phyloP scores from a whole-genome alignment of 2,329 filamentous ascomycete genomes.

The Ceratocystis lukuohia region DNA sequence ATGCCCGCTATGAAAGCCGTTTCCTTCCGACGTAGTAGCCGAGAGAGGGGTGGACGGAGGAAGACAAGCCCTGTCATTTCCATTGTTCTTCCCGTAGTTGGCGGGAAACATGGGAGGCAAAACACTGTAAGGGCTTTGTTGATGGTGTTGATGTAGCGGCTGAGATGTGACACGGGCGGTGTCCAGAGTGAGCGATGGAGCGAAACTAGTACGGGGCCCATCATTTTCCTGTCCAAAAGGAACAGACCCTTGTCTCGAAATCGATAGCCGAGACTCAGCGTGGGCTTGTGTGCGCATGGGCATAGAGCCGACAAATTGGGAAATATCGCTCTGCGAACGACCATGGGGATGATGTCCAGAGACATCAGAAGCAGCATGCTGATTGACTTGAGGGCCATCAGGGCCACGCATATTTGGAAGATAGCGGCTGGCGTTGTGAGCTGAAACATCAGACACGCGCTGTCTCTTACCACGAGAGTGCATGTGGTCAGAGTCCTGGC shows the following conservation, averaged over 20 bases:
- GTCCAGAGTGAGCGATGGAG: slow-evolving; percentile 4
- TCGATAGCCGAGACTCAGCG: slow-evolving; percentile 9
- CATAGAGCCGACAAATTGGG: slow-evolving; percentile 15
- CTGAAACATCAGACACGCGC: slow-evolving; percentile 16
- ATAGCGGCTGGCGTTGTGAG: slow-evolving; percentile 14
- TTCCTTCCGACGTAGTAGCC: neutral
- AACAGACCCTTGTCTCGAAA: slow-evolving; percentile 15
- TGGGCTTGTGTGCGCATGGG: slow-evolving; percentile 14
- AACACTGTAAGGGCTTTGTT: slow-evolving; percentile 3
- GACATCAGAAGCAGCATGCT: neutral
- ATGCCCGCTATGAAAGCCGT: slow-evolving; percentile 8
- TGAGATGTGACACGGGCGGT: slow-evolving; percentile 4
- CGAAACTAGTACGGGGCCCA: slow-evolving; percentile 6
- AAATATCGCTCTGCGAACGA: slow-evolving; percentile 19
- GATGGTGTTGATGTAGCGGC: slow-evolving; percentile 1
- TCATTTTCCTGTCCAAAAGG: neutral
- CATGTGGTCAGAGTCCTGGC: slow-evolving; percentile 9
- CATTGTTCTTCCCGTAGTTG: neutral
- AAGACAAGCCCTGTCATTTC: neutral
- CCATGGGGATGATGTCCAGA: slow-evolving; percentile 13
- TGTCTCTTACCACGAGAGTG: slow-evolving; percentile 16
- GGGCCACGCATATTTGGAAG: slow-evolving; percentile 12
- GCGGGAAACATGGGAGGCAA: slow-evolving; percentile 11
- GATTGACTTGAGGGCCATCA: slow-evolving; percentile 7
- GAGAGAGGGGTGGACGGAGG: slow-evolving; percentile 12